Conservation (phyloP, 139 green algal genomes). For the Chlamydomonas asymmetrica region DNA sequence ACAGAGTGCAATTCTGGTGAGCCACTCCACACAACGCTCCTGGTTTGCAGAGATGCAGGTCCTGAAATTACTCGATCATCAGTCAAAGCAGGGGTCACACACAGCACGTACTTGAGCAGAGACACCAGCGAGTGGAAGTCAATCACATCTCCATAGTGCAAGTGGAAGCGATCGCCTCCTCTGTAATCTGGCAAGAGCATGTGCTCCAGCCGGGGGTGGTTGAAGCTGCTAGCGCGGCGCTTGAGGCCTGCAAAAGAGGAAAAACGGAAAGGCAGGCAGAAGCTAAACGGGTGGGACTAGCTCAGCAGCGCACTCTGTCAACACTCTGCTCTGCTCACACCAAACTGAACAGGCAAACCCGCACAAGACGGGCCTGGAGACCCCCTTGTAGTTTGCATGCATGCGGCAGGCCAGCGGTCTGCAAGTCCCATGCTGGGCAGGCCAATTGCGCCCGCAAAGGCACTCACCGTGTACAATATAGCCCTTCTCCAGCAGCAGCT, state of each 20-base stretch:
- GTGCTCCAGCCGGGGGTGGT: constrained; percentile 65
- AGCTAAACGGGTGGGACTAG: no score
- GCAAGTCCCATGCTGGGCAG: neutral
- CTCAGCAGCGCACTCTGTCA: no score
- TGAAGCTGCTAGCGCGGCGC: constrained; percentile 56
- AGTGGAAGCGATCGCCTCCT: constrained; percentile 35
- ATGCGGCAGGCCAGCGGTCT: neutral
- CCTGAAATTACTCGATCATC: constrained; percentile 5
- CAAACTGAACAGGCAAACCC: no score
- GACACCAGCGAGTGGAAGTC: constrained; percentile 50
- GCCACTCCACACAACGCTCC: neutral
- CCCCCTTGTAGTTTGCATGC: neutral
- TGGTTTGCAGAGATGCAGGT: neutral
- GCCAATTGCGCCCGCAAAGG: constrained; percentile 18
- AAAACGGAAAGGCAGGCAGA: no score
- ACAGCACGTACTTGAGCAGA: constrained; percentile 32
- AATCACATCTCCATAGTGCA: constrained; percentile 71
- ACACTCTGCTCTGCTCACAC: no score
- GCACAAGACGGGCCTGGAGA: neutral
- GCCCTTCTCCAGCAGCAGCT: constrained; percentile 72
- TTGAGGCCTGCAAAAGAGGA: constrained; percentile 54
- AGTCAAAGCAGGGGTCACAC: neutral
- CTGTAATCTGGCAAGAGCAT: constrained; percentile 43
- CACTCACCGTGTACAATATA: constrained; percentile 75
- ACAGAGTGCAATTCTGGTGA: neutral